A percentile compares a stretch with the other conserved stretches of the same genome.
These are phyloP conservation scores for Thamnidium elegans DNA, from an alignment of 192 early-diverging fungal genomes.

Conservation along the genomic window DNA sequence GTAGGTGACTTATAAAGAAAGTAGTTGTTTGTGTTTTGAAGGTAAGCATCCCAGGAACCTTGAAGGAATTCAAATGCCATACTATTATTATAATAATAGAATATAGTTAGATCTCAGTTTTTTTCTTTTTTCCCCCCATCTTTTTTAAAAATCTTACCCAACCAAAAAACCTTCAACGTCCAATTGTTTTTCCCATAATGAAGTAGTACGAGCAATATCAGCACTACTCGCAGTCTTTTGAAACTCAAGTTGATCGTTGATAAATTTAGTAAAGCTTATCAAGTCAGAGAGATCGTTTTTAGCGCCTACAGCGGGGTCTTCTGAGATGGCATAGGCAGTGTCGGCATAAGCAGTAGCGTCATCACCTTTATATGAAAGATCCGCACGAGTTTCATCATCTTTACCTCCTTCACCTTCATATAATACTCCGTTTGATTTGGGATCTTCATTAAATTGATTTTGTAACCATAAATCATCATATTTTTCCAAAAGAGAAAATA, in stretches of 20 bases:
- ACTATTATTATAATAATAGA: constrained; percentile 8
- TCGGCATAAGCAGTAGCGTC: not conserved
- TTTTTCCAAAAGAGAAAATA: constrained; percentile 14
- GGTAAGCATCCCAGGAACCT: constrained; percentile 28
- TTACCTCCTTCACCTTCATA: constrained; percentile 10
- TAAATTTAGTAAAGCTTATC: constrained; percentile 28
- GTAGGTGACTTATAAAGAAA: constrained; percentile 28
- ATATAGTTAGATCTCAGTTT: not conserved
- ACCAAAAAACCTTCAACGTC: constrained; percentile 30
- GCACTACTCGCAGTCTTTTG: not conserved
- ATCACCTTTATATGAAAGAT: constrained; percentile 19
- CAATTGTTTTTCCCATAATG: constrained; percentile 18
- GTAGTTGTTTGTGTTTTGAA: constrained; percentile 30
- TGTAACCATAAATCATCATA: constrained; percentile 8
- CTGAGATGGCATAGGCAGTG: constrained; percentile 1
- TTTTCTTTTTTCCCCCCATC: no score
- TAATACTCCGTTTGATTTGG: not conserved
- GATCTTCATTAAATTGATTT: constrained; percentile 10
- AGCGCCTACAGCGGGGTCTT: not conserved
- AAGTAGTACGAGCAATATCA: no score
- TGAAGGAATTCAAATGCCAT: constrained; percentile 34
- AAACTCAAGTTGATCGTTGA: constrained; percentile 14
- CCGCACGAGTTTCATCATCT: not conserved
- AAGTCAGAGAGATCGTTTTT: constrained; percentile 7
- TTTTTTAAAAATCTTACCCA: constrained; percentile 17